Evolutionary conservation across 2,329 filamentous ascomycete species (phyloP), one percentile per base, ranked within the genome.

Genomic region (Fusarium tuaranense): DNA sequence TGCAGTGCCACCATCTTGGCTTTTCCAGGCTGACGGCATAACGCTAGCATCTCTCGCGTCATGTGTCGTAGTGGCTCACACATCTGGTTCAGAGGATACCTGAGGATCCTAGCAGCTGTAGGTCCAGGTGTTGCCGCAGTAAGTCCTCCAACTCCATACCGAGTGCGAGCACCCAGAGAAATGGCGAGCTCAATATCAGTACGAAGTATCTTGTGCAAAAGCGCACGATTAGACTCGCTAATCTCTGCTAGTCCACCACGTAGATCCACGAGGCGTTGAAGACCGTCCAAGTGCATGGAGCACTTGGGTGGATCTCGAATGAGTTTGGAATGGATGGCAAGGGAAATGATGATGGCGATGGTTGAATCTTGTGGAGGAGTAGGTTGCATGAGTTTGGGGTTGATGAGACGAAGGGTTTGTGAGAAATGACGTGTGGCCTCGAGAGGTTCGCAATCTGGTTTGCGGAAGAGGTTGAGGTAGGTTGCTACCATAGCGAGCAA

Each of bases 391-490:
- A 77, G 71, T 1, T 69, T 57, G 3, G 39, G 70, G 12, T 69
- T 72, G 41, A 77, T 63, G 25, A 77, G 69, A 1, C 57, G 73
- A 39, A 77, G 41, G 1, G 73, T 60, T 53, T 77, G 75, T 2
- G 75, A 76, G 34, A 77, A 77, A 39, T 76, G 75, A 0, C 66
- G 63, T 2, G 71, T 77, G 20, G 75, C 74, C 32, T 77, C 75
- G 7, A 76, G 65, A n/a, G 73, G 70, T 67, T 77, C 75, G 8
- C 67, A 57, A 22, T 65, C 69, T 14, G 67, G 44, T 38, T 66
- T 71, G 22, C 66, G 53, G 34, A 77, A 68, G 55, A 77, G 39
- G 18, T 66, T 67, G 16, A 76, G 63, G 16, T 72, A 74, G 2
- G 75, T 76, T 39, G 73, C 69, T 13, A 67, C 61, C 75, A 77